Base-by-base conservation (phyloP, 108 stramenopile species). In the Skeletonema menzelii region DNA sequence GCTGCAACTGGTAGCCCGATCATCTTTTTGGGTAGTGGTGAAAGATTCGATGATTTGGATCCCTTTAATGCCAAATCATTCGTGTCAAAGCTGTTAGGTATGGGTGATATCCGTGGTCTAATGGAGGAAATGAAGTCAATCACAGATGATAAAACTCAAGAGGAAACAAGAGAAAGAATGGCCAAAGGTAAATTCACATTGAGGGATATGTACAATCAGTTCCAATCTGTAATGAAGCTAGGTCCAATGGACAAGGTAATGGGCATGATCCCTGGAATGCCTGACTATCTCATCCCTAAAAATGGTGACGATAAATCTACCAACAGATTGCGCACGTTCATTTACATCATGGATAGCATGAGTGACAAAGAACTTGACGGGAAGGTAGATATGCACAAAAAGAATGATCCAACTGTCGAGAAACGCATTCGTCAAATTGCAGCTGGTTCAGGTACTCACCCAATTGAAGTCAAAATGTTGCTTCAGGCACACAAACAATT, bases 341-440 rank as follows among this genome's bases (percentile, higher is more conserved):
- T 97, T 90, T 92, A 88, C 93, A 98, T 98, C 80, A 97, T 99
- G 94, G 98, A 99, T 67, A 86, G 84, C 56, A 97, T 99, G 97
- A 98, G 82, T 35, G 89, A 96, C 67, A 89, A 84, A 1, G 98
- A 99, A 72, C 86, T 99, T 4, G 98, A 99, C 65, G 96, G 96
- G 19, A 91, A 91, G 55, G 87, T 96, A 19, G 92, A 93, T 76
- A 69, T 92, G 69, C 83, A 85, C 27, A 73, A 76, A 17, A 84
- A 79, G 63, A 73, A 71, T 40, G 88, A 87, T 40, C 73, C 83
- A 3, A 44, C 69, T 15, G 76, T 87, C 4, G 70, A 84, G 34
- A 86, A 84, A 22, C 86, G 93, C 14, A 86, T 94, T 42, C 78
- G 80, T 8, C 94, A 96, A 12, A 95, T 99, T 56, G 98, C 98